Evolutionary conservation across 148 eudicot species (phyloP), one percentile per base, ranked within the genome.

Genomic region (Rhododendron mucronatum): DNA sequence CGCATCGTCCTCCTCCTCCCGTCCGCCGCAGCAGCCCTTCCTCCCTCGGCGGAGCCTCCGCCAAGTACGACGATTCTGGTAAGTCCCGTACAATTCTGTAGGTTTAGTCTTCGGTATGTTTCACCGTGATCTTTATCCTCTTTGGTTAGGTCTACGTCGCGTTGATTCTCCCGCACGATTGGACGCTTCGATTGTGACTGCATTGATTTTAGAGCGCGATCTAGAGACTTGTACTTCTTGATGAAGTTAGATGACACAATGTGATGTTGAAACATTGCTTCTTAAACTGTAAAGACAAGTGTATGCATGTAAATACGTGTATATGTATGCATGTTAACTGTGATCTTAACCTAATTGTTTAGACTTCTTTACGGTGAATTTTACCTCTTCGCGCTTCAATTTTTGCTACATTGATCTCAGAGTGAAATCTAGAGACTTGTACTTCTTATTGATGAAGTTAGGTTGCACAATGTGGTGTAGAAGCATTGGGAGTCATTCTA

Each of bases 1-100:
- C 98, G 45, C 94, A 93, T 86, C 88, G 83, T 11, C 90, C 90
- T 47, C 89, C 86, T 80, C 50, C 91, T 65, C 30, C 87, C 3
- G 91, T 87, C 18, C 98, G 98, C 85, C 96, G 98, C 28, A 91
- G 91, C 84, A 88, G 86, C 88, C 63, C 92, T 59, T 86, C 89
- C 41, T 87, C 92, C 47, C 86, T 88, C 39, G 94, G 88, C 59
- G 95, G 86, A 0, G 89, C 71, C 74, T 82, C 77, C 73, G 82
- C 83, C 44, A 79, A 45, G 57, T 78, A 78, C 37, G 23, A 63
- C 15, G 89, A 69, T 59, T 88, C 90, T 51, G 91, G 90, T 91
- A 15, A 84, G 85, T 87, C 85, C 53, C 55, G 23, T 16, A 63
- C 26, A n/a, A 37, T 37, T 21, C 76, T 6, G 39, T 71, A 71